Evolutionary conservation across 306 rosid genomes (phyloP).

Genomic region (Quercus bicolor): DNA sequence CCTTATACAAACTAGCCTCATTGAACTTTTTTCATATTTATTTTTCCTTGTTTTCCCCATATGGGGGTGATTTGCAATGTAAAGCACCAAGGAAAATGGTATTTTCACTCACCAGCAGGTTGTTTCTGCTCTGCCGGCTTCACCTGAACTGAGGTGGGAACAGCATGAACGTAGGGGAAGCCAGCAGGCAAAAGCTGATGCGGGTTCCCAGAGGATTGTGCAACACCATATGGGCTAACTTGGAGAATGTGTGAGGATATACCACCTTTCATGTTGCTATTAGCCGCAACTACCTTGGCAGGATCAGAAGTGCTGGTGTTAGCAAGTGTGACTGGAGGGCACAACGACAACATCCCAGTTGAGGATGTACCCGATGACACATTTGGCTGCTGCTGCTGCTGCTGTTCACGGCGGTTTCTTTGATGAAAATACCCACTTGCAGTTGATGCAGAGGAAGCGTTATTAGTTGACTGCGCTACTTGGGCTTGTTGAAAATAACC

Average conservation of each 20-base stretch:
- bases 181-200: slow-evolving; percentile 60
- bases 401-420: slow-evolving; percentile 65
- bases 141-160: slow-evolving; percentile 65
- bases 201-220: slow-evolving; percentile 57
- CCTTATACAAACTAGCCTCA: slow-evolving; percentile 32
- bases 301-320: slow-evolving; percentile 45
- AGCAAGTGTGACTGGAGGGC: slow-evolving; percentile 32
- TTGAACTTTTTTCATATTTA: background rate
- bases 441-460: slow-evolving; percentile 42
- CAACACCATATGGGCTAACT: slow-evolving; percentile 56
- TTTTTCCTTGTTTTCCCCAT: background rate
- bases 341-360: slow-evolving; percentile 52
- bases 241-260: slow-evolving; percentile 56
- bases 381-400: slow-evolving; percentile 54
- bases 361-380: slow-evolving; percentile 56
- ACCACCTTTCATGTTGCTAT: slow-evolving; percentile 52
- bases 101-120: slow-evolving; percentile 86
- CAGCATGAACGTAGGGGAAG: slow-evolving; percentile 60
- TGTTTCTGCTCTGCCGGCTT: slow-evolving; percentile 94
- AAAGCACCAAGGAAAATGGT: slow-evolving; percentile 14
- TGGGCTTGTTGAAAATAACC: slow-evolving; percentile 45
- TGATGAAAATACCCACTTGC: slow-evolving; percentile 50
- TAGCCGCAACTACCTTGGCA: slow-evolving; percentile 43
- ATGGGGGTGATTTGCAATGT: slow-evolving; percentile 24
- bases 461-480: slow-evolving; percentile 53